Percentiles rank a stretch among this genome's conserved stretches.
Evolutionary conservation across 345 rosid species (phyloP).

Genomic region (Capsella bursapastoris): DNA sequence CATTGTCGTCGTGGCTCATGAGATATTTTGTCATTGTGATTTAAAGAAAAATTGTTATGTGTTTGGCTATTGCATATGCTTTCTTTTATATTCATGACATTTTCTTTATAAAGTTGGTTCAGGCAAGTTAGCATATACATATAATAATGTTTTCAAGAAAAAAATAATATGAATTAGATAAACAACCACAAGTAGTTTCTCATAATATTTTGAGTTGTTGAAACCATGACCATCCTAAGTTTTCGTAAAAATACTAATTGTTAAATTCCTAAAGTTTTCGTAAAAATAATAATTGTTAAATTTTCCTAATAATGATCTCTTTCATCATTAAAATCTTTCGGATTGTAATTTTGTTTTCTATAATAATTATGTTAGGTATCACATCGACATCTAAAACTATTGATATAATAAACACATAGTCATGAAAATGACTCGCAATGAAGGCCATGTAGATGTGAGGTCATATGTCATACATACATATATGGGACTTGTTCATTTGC

Average conservation of each 20-base stretch:
- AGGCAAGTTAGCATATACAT: neutral
- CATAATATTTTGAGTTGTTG: neutral
- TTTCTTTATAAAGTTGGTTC: neutral
- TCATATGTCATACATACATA: neutral
- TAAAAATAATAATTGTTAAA: no score
- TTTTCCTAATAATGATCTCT: no score
- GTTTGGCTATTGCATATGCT: neutral
- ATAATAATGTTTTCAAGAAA: neutral
- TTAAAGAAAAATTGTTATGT: neutral
- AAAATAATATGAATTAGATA: no score
- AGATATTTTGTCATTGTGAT: constrained; percentile 6
- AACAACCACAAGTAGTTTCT: neutral
- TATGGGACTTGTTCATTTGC: neutral
- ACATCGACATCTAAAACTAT: constrained; percentile 9
- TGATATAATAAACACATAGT: constrained; percentile 4
- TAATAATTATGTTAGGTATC: constrained; percentile 9
- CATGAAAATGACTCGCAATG: constrained; percentile 12
- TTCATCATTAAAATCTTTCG: no score
- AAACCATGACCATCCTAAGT: constrained; percentile 3
- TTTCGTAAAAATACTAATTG: no score
- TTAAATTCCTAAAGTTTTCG: no score
- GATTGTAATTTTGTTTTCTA: no score
- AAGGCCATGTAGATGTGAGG: constrained; percentile 28
- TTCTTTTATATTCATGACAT: neutral
- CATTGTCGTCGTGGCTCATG: constrained; percentile 14